Evolutionary conservation across 441 rosid species (phyloP).

Genomic region (Pelargonium citronellum): DNA sequence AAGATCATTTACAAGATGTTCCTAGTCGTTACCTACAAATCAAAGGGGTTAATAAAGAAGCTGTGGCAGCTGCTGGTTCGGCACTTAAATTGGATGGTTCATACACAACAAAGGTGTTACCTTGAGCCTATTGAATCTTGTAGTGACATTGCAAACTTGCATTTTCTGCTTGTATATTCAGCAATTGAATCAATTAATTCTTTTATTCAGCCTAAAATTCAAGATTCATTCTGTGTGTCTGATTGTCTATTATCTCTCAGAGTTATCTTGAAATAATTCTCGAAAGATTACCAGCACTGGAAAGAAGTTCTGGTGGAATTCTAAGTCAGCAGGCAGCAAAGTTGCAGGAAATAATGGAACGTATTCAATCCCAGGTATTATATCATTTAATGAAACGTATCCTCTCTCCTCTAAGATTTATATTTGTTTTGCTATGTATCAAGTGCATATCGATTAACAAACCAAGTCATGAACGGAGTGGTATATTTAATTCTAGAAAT

Average conservation of each 20-base stretch:
- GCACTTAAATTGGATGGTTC: slow-evolving; percentile 77
- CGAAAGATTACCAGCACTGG: slow-evolving; percentile 67
- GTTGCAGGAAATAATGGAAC: slow-evolving; percentile 86
- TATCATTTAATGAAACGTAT: neutral
- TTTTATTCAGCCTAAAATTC: neutral
- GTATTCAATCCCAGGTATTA: slow-evolving; percentile 84
- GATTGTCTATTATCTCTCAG: slow-evolving; percentile 29
- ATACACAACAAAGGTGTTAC: slow-evolving; percentile 86
- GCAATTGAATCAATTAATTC: neutral
- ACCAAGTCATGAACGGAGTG: neutral
- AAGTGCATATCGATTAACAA: neutral
- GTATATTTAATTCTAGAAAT: neutral
- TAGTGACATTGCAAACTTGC: neutral
- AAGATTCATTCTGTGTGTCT: neutral
- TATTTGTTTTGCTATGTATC: neutral
- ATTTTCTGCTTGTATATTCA: neutral
- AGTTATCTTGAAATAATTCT: slow-evolving; percentile 88
- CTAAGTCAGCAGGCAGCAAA: slow-evolving; percentile 75
- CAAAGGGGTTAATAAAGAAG: slow-evolving; percentile 92
- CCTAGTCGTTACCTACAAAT: slow-evolving; percentile 82
- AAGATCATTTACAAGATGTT: slow-evolving; percentile 82
- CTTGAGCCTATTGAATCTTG: slow-evolving; percentile 8
- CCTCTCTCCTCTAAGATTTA: neutral
- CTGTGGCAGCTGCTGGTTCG: slow-evolving; percentile 91
- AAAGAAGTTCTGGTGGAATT: slow-evolving; percentile 68